Conservation (phyloP, 768 basidiomycete species). For the Lepiota venenata region DNA sequence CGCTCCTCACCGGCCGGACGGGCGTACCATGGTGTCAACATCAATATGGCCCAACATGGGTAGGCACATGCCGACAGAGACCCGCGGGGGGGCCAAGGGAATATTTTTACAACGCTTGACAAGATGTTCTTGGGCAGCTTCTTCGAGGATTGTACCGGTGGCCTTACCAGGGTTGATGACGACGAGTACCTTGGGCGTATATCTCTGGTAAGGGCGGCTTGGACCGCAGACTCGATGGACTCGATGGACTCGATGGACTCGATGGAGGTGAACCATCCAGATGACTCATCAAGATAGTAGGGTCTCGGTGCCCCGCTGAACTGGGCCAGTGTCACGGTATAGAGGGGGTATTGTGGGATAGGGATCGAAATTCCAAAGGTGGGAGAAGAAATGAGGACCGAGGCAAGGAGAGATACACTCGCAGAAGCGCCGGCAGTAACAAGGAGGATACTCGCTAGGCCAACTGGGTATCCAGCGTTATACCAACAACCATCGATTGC, state of each 20-base stretch:
- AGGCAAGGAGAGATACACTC: constrained; percentile 86
- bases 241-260: no score
- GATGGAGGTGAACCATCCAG: constrained; percentile 80
- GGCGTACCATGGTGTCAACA: constrained; percentile 91
- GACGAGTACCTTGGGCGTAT: constrained; percentile 78
- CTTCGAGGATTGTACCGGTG: constrained; percentile 81
- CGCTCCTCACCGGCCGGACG: constrained; percentile 75
- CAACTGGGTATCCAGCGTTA: constrained; percentile 81
- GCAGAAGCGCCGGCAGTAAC: constrained; percentile 91
- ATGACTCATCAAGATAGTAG: constrained; percentile 83
- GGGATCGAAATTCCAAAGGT: constrained; percentile 85
- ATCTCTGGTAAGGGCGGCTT: constrained; percentile 59
- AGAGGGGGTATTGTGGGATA: constrained; percentile 97
- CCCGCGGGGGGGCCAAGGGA: constrained; percentile 88
- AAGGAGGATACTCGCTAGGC: constrained; percentile 89
- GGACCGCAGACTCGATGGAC: constrained; percentile 59
- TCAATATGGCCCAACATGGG: constrained; percentile 90
- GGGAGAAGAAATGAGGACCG: constrained; percentile 68
- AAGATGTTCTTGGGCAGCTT: constrained; percentile 66
- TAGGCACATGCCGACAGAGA: constrained; percentile 85
- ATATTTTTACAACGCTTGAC: constrained; percentile 85
- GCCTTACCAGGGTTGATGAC: constrained; percentile 99
- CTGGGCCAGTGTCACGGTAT: constrained; percentile 92
- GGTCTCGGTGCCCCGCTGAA: constrained; percentile 74
- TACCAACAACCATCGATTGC: constrained; percentile 24